Evolutionary conservation across 2,329 filamentous ascomycete genomes (phyloP), one percentile per base, ranked within the genome.

Genomic region (Pyricularia sp.): DNA sequence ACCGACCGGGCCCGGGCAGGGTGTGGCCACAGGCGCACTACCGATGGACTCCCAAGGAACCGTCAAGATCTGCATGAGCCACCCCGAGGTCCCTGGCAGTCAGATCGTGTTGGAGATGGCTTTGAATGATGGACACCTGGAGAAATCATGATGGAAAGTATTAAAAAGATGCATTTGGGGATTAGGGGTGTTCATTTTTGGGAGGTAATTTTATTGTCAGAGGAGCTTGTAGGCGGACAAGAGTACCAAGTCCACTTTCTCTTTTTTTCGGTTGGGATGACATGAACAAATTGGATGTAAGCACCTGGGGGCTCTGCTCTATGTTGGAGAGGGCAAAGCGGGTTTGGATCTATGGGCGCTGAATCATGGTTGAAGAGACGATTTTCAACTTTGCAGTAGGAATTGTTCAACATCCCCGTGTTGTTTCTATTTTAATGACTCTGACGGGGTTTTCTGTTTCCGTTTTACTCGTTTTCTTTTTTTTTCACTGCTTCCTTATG

Each of bases 1-100:
- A 10, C 84, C 88, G 58, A 85, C 86, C 20, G 86, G 86, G 30
- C 36, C 42, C 14, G 80, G 79, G 68, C 81, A 80, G 50, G 80
- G 75, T 68, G 77, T 80, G 71, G 69, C 42, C 14, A 33, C 58
- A 3, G 66, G 58, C 10, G 58, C 58, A 69, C 31, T 3, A 66
- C 78, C 74, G 64, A 75, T 82, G 68, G 83, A 81, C 70, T 85
- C 84, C 59, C 87, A 89, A 72, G 87, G 92, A 68, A 97, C 92
- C 0, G 90, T 98, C 75, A 99, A 99, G 86, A 88, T 99, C 73
- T 91, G 90, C 74, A 94, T 99, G 92, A 92, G 93, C 76, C 95
- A 99, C 81, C 95, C 95, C 0, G 92, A 97, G 79, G 84, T 91
- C 71, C 87, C 92, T 70, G 89, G 91, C 68, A 90, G 89, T 75